Percentiles rank a stretch among this genome's conserved stretches.
These are phyloP conservation scores for Rhazya stricta DNA, from an alignment of 257 asterid species.

Conservation along the genomic window DNA sequence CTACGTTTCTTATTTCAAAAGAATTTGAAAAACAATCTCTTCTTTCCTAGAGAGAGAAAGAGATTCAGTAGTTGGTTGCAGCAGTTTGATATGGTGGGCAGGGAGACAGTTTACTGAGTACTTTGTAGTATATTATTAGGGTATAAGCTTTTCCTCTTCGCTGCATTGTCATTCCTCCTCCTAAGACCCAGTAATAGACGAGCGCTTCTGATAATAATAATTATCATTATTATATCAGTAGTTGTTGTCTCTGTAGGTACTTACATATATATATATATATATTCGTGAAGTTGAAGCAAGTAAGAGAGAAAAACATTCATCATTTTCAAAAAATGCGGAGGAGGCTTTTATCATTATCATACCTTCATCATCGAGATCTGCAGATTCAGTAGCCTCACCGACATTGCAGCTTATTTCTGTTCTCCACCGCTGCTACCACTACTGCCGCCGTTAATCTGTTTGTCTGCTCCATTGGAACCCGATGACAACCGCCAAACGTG, in stretches of 20 bases:
- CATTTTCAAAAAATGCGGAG: neutral
- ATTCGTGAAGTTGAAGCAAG: slow-evolving; percentile 7
- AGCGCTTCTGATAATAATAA: neutral
- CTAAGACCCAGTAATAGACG: neutral
- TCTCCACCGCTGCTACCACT: neutral
- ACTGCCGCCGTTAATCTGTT: neutral
- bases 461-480: slow-evolving; percentile 7
- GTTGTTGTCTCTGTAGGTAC: neutral
- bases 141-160: neutral
- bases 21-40: neutral
- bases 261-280: no score
- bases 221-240: no score
- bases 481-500: slow-evolving; percentile 81
- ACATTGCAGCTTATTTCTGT: neutral
- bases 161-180: neutral
- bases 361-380: slow-evolving; percentile 14
- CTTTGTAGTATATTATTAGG: neutral
- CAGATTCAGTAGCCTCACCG: slow-evolving; percentile 4
- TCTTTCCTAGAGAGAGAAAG: neutral
- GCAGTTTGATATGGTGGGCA: neutral
- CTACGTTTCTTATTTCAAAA: neutral
- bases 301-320: neutral
- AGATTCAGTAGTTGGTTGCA: neutral
- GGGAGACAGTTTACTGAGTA: neutral
- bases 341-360: neutral